Evolutionary conservation across 169 alveolate genomes (phyloP).

Genomic region (Babesia gibsoni): DNA sequence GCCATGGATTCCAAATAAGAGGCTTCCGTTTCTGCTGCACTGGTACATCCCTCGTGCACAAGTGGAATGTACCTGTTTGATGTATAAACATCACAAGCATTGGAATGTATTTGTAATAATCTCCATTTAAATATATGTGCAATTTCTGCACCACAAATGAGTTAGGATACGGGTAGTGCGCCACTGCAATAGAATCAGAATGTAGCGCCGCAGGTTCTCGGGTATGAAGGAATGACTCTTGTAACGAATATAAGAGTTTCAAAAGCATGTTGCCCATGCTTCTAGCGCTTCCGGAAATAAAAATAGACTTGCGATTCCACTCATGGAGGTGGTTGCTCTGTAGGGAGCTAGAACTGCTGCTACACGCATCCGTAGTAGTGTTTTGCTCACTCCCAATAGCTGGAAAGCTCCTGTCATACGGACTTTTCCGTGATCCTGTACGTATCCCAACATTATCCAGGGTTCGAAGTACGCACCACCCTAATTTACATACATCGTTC

Average conservation of each 20-base stretch:
- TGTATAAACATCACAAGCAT: conserved; percentile 26
- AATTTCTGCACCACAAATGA: conserved; percentile 18
- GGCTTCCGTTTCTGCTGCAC: conserved; percentile 17
- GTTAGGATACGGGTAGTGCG: not conserved
- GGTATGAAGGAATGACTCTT: no score
- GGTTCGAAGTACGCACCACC: no score
- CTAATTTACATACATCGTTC: no score
- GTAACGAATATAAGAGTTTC: no score
- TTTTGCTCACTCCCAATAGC: not conserved
- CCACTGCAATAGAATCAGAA: no score
- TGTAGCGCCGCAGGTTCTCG: no score
- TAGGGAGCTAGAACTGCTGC: no score
- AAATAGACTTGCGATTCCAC: no score
- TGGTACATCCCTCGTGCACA: conserved; percentile 17
- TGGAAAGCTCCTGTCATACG: not conserved
- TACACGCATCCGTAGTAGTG: not conserved
- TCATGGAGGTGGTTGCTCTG: no score
- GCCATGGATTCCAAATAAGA: conserved; percentile 29
- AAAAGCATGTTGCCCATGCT: not conserved
- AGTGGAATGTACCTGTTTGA: not conserved
- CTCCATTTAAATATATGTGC: conserved; percentile 16
- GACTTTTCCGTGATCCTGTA: not conserved
- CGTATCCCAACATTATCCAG: not conserved
- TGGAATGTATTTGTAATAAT: conserved; percentile 29
- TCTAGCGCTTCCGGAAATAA: conserved; percentile 11